Percentiles rank a stretch among this genome's conserved stretches.
Evolutionary conservation across 2,329 filamentous ascomycete genomes (phyloP).

Genomic region (Amauroascus niger): DNA sequence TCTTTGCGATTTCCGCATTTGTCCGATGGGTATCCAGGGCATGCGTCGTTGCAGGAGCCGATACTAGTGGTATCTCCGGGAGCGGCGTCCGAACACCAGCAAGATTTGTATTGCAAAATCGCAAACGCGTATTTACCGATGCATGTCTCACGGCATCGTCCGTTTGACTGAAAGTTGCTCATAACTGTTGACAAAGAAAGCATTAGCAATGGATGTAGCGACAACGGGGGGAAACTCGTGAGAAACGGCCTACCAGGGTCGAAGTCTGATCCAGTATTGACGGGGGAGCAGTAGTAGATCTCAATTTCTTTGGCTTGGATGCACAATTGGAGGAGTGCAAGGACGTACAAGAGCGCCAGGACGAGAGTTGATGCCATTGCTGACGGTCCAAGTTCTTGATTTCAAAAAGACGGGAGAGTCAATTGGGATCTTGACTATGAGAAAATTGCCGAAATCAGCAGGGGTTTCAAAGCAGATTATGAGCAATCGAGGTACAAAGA

Average conservation of each 20-base stretch:
- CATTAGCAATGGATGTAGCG: not conserved
- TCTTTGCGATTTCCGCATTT: slow-evolving; percentile 35
- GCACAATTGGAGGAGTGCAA: slow-evolving; percentile 2
- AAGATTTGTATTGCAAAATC: slow-evolving; percentile 38
- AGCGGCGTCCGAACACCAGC: slow-evolving; percentile 43
- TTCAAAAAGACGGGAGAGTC: not conserved
- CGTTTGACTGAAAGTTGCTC: slow-evolving; percentile 39
- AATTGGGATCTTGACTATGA: not conserved
- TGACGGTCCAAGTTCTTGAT: not conserved
- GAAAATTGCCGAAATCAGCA: slow-evolving; percentile 1
- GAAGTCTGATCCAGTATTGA: slow-evolving; percentile 37
- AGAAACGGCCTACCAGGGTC: slow-evolving; percentile 27
- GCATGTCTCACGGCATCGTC: slow-evolving; percentile 35
- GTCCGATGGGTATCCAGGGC: slow-evolving; percentile 41
- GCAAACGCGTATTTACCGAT: slow-evolving; percentile 37
- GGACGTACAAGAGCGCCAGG: slow-evolving; percentile 1
- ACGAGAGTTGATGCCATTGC: slow-evolving; percentile 9
- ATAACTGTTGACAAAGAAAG: slow-evolving; percentile 24
- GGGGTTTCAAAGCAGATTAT: not conserved
- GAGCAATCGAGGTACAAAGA: not conserved
- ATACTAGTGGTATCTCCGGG: slow-evolving; percentile 31
- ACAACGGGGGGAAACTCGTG: no score
- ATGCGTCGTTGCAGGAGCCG: slow-evolving; percentile 32
- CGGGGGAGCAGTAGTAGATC: slow-evolving; percentile 36
- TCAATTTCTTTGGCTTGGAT: slow-evolving; percentile 17